These are phyloP conservation scores for Ceratocystis alfenasii DNA, from an alignment of 2,329 filamentous ascomycete genomes.

Conservation along the genomic window DNA sequence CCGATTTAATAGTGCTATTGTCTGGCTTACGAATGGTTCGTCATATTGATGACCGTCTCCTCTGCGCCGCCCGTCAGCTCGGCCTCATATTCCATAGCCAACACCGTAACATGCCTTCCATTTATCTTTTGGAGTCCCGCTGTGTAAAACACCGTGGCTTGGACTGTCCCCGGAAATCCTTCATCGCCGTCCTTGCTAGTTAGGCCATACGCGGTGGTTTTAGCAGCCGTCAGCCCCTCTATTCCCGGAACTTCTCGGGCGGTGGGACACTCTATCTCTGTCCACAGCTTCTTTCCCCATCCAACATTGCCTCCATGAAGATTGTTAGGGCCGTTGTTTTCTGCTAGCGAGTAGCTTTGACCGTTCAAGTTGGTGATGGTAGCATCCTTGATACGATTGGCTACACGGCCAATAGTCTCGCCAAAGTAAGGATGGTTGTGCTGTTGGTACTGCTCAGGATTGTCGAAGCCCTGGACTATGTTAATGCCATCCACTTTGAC, in stretches of 20 bases:
- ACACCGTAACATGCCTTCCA: slow-evolving; percentile 53
- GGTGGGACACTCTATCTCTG: slow-evolving; percentile 39
- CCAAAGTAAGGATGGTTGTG: slow-evolving; percentile 77
- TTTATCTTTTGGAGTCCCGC: slow-evolving; percentile 53
- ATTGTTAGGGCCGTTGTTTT: slow-evolving; percentile 68
- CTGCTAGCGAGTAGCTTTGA: slow-evolving; percentile 54
- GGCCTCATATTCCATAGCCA: slow-evolving; percentile 84
- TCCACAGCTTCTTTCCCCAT: slow-evolving; percentile 72
- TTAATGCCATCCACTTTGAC: slow-evolving; percentile 67
- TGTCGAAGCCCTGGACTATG: slow-evolving; percentile 79
- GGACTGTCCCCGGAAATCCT: slow-evolving; percentile 77
- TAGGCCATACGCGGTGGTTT: slow-evolving; percentile 41
- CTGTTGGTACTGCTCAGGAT: slow-evolving; percentile 58
- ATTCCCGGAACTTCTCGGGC: slow-evolving; percentile 41
- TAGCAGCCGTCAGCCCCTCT: slow-evolving; percentile 52
- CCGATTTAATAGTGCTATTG: neutral
- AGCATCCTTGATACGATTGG: slow-evolving; percentile 69
- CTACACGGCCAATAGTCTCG: slow-evolving; percentile 76
- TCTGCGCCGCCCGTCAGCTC: slow-evolving; percentile 64
- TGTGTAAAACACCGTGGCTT: slow-evolving; percentile 67
- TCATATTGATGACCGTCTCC: slow-evolving; percentile 88
- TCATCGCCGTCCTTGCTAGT: slow-evolving; percentile 72
- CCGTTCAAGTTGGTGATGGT: slow-evolving; percentile 60
- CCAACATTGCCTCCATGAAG: slow-evolving; percentile 61
- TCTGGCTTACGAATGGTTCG: slow-evolving; percentile 61